These are phyloP conservation scores for Aureobasidium melanogenum DNA, from an alignment of 2,329 filamentous ascomycete genomes.

Conservation along the genomic window DNA sequence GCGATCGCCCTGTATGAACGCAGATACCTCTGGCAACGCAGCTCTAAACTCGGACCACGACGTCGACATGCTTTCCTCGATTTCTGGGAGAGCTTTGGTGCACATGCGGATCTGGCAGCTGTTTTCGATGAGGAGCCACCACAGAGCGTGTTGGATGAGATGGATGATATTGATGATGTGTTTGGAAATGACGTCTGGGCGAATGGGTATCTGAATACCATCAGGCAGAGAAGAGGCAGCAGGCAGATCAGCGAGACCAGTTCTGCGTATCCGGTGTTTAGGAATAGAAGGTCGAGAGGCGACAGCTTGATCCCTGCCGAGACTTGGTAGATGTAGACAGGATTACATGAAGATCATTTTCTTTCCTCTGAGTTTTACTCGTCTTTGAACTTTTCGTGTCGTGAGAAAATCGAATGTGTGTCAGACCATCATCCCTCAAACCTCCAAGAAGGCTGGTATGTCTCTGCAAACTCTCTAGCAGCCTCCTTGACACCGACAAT, in stretches of 20 bases:
- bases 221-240: slow-evolving; percentile 4
- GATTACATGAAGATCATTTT: not conserved
- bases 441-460: not conserved
- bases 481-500: not conserved
- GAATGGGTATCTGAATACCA: slow-evolving; percentile 20
- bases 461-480: not conserved
- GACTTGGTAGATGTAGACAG: not conserved
- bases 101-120: slow-evolving; percentile 61
- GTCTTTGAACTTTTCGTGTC: too few relatives aligned
- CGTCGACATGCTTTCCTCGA: slow-evolving; percentile 33
- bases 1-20: slow-evolving; percentile 64
- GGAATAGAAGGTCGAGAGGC: not conserved
- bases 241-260: slow-evolving; percentile 10
- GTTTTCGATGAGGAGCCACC: slow-evolving; percentile 67
- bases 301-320: slow-evolving; percentile 6
- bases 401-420: not conserved
- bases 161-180: slow-evolving; percentile 41
- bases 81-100: slow-evolving; percentile 62
- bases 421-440: not conserved
- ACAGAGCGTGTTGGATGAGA: slow-evolving; percentile 39
- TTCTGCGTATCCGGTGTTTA: slow-evolving; percentile 9
- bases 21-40: slow-evolving; percentile 52
- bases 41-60: slow-evolving; percentile 25
- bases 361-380: not conserved
- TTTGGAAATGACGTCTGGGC: slow-evolving; percentile 36